phyloP scores from a whole-genome alignment of 352 stramenopile species.

The Phytophthora ramorum region DNA sequence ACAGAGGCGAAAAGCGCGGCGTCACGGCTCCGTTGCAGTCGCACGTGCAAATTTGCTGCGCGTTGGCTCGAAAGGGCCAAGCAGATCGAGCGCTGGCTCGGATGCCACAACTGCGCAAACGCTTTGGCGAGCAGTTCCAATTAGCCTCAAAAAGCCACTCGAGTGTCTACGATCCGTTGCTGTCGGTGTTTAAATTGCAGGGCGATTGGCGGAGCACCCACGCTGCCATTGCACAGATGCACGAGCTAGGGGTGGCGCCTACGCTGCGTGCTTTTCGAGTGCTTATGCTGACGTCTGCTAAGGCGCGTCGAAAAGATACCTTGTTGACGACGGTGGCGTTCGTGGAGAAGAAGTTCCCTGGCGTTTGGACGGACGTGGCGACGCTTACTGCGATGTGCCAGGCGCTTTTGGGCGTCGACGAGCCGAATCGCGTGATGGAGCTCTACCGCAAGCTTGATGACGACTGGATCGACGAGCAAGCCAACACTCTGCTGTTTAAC shows the following conservation, averaged over 20 bases:
- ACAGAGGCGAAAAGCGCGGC: conserved; percentile 46
- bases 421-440: conserved; percentile 47
- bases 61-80: conserved; percentile 58
- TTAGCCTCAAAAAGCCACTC: conserved; percentile 7
- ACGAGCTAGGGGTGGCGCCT: conserved; percentile 52
- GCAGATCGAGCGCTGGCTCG: conserved; percentile 50
- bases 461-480: conserved; percentile 46
- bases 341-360: conserved; percentile 49
- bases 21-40: conserved; percentile 39
- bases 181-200: conserved; percentile 62
- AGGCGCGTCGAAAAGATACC: conserved; percentile 52
- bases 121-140: conserved; percentile 29
- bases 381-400: conserved; percentile 74
- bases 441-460: conserved; percentile 55
- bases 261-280: conserved; percentile 63
- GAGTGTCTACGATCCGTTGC: conserved; percentile 57
- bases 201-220: conserved; percentile 71
- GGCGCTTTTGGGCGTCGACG: conserved; percentile 56
- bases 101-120: conserved; percentile 39
- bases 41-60: conserved; percentile 54
- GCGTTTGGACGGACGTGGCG: conserved; percentile 41
- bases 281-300: conserved; percentile 62
- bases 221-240: conserved; percentile 69
- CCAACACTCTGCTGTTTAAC: conserved; percentile 60
- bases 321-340: conserved; percentile 57